Percentiles rank a stretch among this genome's conserved stretches.
These are phyloP conservation scores for Eucommia ulmoides DNA, from an alignment of 257 asterid genomes.

Conservation along the genomic window DNA sequence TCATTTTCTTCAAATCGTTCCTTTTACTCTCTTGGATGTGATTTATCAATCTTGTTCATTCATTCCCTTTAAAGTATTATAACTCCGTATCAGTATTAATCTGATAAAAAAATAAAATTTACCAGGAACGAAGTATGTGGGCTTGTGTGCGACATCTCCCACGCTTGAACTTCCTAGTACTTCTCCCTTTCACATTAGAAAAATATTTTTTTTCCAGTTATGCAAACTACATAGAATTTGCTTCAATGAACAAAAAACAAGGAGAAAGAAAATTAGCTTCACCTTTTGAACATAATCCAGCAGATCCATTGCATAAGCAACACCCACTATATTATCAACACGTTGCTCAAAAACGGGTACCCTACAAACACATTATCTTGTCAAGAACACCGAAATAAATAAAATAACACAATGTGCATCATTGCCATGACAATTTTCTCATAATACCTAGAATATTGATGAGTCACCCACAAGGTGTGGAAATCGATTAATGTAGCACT, in stretches of 20 bases:
- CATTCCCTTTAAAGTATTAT: too few relatives aligned
- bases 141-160: slow-evolving; percentile 93
- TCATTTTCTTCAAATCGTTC: too few relatives aligned
- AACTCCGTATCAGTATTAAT: too few relatives aligned
- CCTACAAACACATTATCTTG: slow-evolving; percentile 34
- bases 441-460: slow-evolving; percentile 92
- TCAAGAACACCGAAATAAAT: too few relatives aligned
- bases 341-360: slow-evolving; percentile 98
- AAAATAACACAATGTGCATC: too few relatives aligned
- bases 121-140: slow-evolving; percentile 99
- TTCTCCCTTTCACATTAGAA: slow-evolving; percentile 91
- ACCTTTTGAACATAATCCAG: slow-evolving; percentile 93
- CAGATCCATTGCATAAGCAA: slow-evolving; percentile 99
- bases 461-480: slow-evolving; percentile 90
- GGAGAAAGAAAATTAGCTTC: slow-evolving; percentile 13
- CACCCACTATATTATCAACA: slow-evolving; percentile 91
- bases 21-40: too few relatives aligned
- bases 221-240: slow-evolving; percentile 14
- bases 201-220: slow-evolving; percentile 38
- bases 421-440: too few relatives aligned
- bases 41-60: too few relatives aligned
- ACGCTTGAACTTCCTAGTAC: slow-evolving; percentile 74
- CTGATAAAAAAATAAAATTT: too few relatives aligned
- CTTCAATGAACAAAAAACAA: too few relatives aligned
- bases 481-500: slow-evolving; percentile 87